These are phyloP conservation scores for Tolypocladium ovalisporum DNA, from an alignment of 2,329 filamentous ascomycete species.

Conservation along the genomic window DNA sequence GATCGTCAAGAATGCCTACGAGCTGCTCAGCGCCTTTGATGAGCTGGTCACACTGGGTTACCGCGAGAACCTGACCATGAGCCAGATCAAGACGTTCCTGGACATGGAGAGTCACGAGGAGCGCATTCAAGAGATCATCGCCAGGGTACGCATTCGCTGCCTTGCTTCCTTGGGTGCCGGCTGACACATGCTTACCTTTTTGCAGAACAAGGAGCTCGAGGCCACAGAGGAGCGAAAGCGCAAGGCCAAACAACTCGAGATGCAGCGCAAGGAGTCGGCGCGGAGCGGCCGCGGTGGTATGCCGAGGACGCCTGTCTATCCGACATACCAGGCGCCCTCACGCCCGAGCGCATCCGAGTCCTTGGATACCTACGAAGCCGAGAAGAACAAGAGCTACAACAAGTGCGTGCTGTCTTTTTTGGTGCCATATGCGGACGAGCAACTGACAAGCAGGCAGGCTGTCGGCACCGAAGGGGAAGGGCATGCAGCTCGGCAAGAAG, in stretches of 20 bases:
- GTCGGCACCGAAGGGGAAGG: constrained; percentile 75
- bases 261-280: constrained; percentile 94
- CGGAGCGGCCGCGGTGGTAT: constrained; percentile 56
- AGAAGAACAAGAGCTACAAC: constrained; percentile 85
- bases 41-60: constrained; percentile 95
- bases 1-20: constrained; percentile 89
- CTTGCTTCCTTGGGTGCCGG: neutral
- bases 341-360: constrained; percentile 66
- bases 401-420: constrained; percentile 44
- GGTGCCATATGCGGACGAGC: neutral
- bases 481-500: constrained; percentile 99
- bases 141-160: constrained; percentile 47
- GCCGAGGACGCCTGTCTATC: constrained; percentile 72
- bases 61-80: constrained; percentile 88
- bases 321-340: constrained; percentile 74
- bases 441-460: constrained; percentile 10
- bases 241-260: constrained; percentile 96
- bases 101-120: constrained; percentile 99
- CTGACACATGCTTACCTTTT: constrained; percentile 12
- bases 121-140: constrained; percentile 96
- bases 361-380: constrained; percentile 90
- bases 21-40: constrained; percentile 91
- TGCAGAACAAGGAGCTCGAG: constrained; percentile 93
- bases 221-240: constrained; percentile 96
- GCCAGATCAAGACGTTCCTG: constrained; percentile 97